Base-by-base conservation (phyloP, 2,329 filamentous ascomycete species). In the Trichoderma hamatum region DNA sequence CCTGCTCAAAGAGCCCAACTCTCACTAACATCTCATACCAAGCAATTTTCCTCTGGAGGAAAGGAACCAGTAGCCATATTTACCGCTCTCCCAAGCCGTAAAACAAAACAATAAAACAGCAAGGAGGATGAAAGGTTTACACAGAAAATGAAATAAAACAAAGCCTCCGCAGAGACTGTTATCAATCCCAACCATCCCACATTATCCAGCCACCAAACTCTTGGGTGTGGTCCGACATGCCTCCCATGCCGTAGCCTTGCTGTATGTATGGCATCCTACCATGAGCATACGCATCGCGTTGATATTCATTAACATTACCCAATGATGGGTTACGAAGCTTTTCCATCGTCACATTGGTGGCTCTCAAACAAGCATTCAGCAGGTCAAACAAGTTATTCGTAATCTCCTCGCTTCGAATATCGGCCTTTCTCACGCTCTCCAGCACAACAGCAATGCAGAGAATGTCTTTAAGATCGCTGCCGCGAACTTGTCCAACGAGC, bases 401-500 rank as follows among this genome's bases (percentile, higher is more conserved):
- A 55, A 84, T 81, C 21, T 82, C 80, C 19, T 84, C 81, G 6
- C 78, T 72, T 55, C 79, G 81, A 58, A 81, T 77, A 51, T 85
- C 82, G 0, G 76, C 73, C 6, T 73, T 79, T 67, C 80, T 80
- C 34, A 84, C 84, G 11, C 80, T 82, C 69, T 83, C 78, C 60
- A 86, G 76, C 32, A 85, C 84, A 1, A 85, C 78, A 3, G 81
- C 77, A n/a, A 87, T 75, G 51, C 81, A 82, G 9, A 86, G 74
- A 13, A 86, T 80, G 65, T 86, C 85, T 74, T 85, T 83, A 26
- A 84, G 75, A 67, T 86, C 84, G 46, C 81, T 81, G n/a, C 82
- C 82, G 52, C 81, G 82, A 52, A 85, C 82, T 69, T 82, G 79
- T 52, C 76, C 78, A 46, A 84, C 79, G 56, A 85, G 78, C 14